These are phyloP conservation scores for Saccharomycopsis sp. DNA, from an alignment of 805 yeast species.

Conservation along the genomic window DNA sequence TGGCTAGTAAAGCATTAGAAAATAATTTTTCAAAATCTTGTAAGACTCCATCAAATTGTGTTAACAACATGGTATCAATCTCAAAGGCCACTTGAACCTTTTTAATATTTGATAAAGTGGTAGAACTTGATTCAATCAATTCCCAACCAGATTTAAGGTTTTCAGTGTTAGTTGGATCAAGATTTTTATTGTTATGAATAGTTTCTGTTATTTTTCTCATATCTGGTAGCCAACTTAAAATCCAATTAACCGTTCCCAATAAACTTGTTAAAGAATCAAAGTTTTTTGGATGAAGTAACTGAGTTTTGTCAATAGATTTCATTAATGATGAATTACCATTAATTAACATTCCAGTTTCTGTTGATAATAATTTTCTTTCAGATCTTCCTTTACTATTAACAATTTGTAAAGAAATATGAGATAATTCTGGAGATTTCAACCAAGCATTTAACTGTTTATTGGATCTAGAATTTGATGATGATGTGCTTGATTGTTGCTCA, in stretches of 20 bases:
- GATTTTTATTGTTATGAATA: neutral
- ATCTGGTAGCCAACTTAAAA: constrained; percentile 48
- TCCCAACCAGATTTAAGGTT: constrained; percentile 16
- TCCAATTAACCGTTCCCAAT: constrained; percentile 45
- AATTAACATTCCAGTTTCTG: constrained; percentile 25
- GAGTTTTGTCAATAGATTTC: constrained; percentile 32
- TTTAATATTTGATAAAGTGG: constrained; percentile 9
- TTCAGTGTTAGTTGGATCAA: constrained; percentile 1
- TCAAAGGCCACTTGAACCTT: constrained; percentile 10
- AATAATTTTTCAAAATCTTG: constrained; percentile 21
- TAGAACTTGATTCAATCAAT: constrained; percentile 12
- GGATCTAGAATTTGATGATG: constrained; percentile 19
- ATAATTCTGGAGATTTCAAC: constrained; percentile 25
- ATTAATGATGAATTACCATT: constrained; percentile 25
- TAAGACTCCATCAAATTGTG: constrained; percentile 23
- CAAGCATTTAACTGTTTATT: constrained; percentile 21
- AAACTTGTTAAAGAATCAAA: constrained; percentile 43
- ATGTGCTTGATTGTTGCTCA: constrained; percentile 19
- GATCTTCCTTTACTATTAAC: constrained; percentile 19
- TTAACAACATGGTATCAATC: constrained; percentile 17
- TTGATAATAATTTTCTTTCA: constrained; percentile 17
- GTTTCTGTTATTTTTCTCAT: constrained; percentile 30
- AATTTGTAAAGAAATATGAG: constrained; percentile 24
- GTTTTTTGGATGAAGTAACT: constrained; percentile 42
- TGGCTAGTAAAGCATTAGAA: constrained; percentile 27